These are phyloP conservation scores for Linnemannia exigua DNA, from an alignment of 192 early-diverging fungal genomes.

Conservation along the genomic window DNA sequence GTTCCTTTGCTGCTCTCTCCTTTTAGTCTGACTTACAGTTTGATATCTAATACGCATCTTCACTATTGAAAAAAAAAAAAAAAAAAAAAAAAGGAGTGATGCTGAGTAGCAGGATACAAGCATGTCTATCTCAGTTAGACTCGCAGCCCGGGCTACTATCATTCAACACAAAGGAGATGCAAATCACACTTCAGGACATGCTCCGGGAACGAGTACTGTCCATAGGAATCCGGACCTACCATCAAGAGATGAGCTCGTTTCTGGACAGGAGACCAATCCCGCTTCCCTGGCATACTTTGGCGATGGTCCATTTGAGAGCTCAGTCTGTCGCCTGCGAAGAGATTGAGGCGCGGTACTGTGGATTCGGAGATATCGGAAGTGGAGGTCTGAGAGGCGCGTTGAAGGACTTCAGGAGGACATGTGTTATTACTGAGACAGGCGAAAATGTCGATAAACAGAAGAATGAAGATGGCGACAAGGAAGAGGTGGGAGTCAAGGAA, in stretches of 20 bases:
- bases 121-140: neutral
- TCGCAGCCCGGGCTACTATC: neutral
- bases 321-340: conserved; percentile 16
- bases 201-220: conserved; percentile 10
- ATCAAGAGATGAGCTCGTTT: conserved; percentile 32
- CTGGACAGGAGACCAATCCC: conserved; percentile 35
- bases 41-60: neutral
- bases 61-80: neutral
- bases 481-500: neutral
- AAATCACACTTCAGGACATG: neutral
- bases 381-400: neutral
- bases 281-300: conserved; percentile 33
- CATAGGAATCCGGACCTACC: conserved; percentile 13
- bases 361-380: neutral
- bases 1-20: neutral
- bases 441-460: neutral
- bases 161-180: neutral
- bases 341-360: conserved; percentile 6
- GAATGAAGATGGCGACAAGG: too few species aligned
- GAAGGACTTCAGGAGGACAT: conserved; percentile 9
- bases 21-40: neutral
- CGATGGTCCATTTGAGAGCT: conserved; percentile 34
- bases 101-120: neutral
- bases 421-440: neutral
- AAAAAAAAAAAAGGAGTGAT: neutral